Percentiles rank a stretch among this genome's conserved stretches.
phyloP scores from a whole-genome alignment of 495 filamentous ascomycete species.

The Haplographium delicatum region DNA sequence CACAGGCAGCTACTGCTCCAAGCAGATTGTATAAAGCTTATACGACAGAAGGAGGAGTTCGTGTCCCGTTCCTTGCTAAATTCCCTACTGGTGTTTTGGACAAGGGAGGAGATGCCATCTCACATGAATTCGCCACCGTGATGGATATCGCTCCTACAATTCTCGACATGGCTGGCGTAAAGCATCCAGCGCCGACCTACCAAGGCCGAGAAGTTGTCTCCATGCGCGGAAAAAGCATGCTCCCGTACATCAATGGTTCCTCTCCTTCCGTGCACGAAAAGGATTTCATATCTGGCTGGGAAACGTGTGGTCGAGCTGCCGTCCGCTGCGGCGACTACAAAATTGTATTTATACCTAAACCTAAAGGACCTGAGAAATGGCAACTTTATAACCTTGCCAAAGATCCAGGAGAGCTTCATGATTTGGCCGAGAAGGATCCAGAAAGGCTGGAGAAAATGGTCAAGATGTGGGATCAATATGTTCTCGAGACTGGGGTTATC shows the following conservation, averaged over 20 bases:
- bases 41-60: constrained; percentile 58
- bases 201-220: constrained; percentile 50
- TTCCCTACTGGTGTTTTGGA: constrained; percentile 32
- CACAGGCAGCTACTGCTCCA: constrained; percentile 59
- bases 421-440: constrained; percentile 27
- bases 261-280: constrained; percentile 27
- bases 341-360: constrained; percentile 32
- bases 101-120: constrained; percentile 36
- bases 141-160: constrained; percentile 61
- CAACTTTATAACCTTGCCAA: constrained; percentile 35
- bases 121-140: constrained; percentile 53
- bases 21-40: constrained; percentile 58
- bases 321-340: constrained; percentile 39
- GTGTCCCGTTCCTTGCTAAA: constrained; percentile 52
- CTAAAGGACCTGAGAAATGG: constrained; percentile 28
- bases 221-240: constrained; percentile 48
- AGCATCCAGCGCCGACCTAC: constrained; percentile 52
- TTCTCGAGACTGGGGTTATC: constrained; percentile 55
- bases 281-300: constrained; percentile 36
- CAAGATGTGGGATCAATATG: constrained; percentile 38
- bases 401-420: constrained; percentile 37
- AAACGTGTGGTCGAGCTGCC: constrained; percentile 33
- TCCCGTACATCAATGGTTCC: neutral
- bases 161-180: constrained; percentile 55
- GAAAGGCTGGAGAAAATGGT: constrained; percentile 31